Conservation (phyloP, 2,329 filamentous ascomycete species). For the Colletotrichum plurivorum region DNA sequence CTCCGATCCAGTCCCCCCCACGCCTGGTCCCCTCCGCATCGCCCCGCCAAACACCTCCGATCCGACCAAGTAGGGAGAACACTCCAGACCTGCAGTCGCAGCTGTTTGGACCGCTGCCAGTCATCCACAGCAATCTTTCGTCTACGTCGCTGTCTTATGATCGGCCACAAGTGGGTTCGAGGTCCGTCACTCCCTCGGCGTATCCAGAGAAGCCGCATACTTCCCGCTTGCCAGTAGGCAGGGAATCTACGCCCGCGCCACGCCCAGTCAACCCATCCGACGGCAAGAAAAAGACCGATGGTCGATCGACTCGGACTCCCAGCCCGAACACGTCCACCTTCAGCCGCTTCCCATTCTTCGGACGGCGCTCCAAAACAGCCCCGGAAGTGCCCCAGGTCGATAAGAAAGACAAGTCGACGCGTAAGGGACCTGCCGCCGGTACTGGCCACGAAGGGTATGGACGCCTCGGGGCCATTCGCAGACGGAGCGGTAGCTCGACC, state of each 20-base stretch:
- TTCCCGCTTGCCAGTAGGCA: conserved; percentile 48
- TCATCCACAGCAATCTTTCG: conserved; percentile 75
- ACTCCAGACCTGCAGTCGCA: conserved; percentile 73
- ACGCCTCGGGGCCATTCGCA: conserved; percentile 71
- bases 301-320: conserved; percentile 58
- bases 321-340: conserved; percentile 72
- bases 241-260: conserved; percentile 54
- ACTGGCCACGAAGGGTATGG: conserved; percentile 94
- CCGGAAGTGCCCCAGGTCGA: conserved; percentile 62
- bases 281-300: conserved; percentile 45
- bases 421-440: conserved; percentile 89
- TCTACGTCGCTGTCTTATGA: conserved; percentile 62
- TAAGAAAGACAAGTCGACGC: conserved; percentile 70
- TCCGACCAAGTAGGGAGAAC: conserved; percentile 78
- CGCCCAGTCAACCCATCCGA: conserved; percentile 33
- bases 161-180: conserved; percentile 50
- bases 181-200: conserved; percentile 52
- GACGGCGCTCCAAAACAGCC: conserved; percentile 77
- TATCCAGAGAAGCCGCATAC: conserved; percentile 48
- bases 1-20: conserved; percentile 43
- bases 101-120: conserved; percentile 63
- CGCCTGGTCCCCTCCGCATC: conserved; percentile 46
- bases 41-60: conserved; percentile 61
- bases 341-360: conserved; percentile 83
- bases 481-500: conserved; percentile 74